These are phyloP conservation scores for Panaeolus papilionaceus DNA, from an alignment of 768 basidiomycete species.

Conservation along the genomic window DNA sequence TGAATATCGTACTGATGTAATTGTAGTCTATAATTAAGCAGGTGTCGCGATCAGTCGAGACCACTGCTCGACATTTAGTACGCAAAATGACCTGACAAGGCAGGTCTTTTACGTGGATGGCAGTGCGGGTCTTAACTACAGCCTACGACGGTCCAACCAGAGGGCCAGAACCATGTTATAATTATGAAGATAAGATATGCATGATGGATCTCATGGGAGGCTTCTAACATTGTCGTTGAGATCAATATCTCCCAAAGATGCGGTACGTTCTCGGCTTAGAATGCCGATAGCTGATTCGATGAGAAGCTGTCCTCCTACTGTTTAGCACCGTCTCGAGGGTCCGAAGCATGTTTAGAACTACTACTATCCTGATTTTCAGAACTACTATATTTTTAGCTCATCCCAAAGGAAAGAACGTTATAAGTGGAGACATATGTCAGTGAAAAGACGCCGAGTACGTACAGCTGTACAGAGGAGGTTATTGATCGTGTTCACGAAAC, in stretches of 20 bases:
- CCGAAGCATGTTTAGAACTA: conserved; percentile 8
- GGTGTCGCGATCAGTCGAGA: background rate
- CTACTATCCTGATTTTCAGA: conserved; percentile 10
- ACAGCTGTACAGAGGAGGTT: background rate
- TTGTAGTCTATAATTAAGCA: background rate
- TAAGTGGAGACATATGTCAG: conserved; percentile 4
- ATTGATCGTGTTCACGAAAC: conserved; percentile 3
- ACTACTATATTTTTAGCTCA: background rate
- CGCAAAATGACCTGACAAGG: background rate
- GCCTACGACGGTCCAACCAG: background rate
- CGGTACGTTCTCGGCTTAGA: background rate
- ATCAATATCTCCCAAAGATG: background rate
- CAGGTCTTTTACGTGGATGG: conserved; percentile 11
- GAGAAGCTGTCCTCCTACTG: background rate
- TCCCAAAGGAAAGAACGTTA: conserved; percentile 1
- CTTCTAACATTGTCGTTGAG: background rate
- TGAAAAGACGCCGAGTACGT: conserved; percentile 10
- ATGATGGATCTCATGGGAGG: background rate
- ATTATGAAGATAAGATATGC: background rate
- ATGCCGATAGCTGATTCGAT: background rate
- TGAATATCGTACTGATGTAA: conserved; percentile 2
- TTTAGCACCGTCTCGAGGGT: conserved; percentile 5
- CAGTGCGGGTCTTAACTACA: conserved; percentile 9
- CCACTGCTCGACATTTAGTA: background rate
- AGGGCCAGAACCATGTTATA: background rate